Evolutionary conservation across 2,329 filamentous ascomycete species (phyloP), one percentile per base, ranked within the genome.

Genomic region (Trichoderma sp.): DNA sequence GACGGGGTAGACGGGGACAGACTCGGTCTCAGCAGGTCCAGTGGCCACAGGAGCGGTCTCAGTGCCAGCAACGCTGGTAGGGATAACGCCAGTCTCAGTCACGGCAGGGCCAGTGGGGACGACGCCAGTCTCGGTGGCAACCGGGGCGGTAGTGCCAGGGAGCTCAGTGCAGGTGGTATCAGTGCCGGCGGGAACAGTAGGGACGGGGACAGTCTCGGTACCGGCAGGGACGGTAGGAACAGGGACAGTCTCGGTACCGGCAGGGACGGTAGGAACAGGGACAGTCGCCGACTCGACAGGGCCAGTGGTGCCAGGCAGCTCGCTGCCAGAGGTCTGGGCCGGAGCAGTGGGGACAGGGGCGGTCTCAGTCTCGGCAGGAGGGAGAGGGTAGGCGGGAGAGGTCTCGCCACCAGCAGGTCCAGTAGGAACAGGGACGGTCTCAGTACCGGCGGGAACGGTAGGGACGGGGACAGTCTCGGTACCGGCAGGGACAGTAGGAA

Each of bases 91-190:
- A 9, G 26, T 58, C 43, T 58, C 56, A 24, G 44, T 44, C 12
- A 26, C 43, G 19, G 45, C 41, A 43, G 57, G 45, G 28, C n/a
- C 41, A 10, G 39, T 28, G 7, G 28, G 28, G 7, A 30, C 28
- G 28, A 30, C 28, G 28, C 28, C 28, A 30, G 30, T 34, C 10
- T 17, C 39, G 67, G 77, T 72, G 45, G 14, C 45, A 17, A 47
- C 26, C 15, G 55, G 41, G 57, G 69, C 47, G 24, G 28, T n/a
- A 48, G 30, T 34, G 30, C 30, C 30, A 34, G 30, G 30, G 9
- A 34, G 30, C 30, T 34, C 30, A 34, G 9, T 34, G 30, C 30
- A 7, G 30, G 39, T 41, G 41, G 67, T 69, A 24, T 51, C 48
- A 10, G 47, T 50, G 19, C 47, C 47, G 47, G 56, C 69, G 10